A percentile compares a stretch with the other conserved stretches of the same genome.
Evolutionary conservation across 768 basidiomycete species (phyloP).

Genomic region (Suillus luteus): DNA sequence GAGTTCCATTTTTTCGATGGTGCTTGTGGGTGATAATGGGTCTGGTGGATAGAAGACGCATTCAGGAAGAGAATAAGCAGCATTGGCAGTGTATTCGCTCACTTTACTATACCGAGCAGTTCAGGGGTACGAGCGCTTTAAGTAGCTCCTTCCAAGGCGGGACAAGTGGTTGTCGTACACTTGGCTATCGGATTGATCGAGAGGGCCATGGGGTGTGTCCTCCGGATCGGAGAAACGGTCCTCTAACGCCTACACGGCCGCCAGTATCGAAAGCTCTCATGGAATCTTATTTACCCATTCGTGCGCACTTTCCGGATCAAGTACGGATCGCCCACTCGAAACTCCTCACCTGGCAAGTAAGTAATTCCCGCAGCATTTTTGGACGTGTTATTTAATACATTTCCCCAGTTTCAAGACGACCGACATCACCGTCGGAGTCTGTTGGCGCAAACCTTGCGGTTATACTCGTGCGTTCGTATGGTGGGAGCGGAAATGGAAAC

Average conservation of each 20-base stretch:
- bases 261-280: constrained; percentile 44
- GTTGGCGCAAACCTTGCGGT: constrained; percentile 70
- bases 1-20: constrained; percentile 6
- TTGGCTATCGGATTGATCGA: constrained; percentile 29
- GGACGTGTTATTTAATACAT: constrained; percentile 64
- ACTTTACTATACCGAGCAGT: constrained; percentile 12
- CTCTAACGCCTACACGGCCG: constrained; percentile 32
- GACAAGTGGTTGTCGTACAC: constrained; percentile 21
- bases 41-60: neutral
- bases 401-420: constrained; percentile 52
- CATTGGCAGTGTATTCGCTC: constrained; percentile 12
- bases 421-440: constrained; percentile 67
- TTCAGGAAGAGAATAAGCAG: constrained; percentile 2
- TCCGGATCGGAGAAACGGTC: constrained; percentile 34
- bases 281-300: constrained; percentile 39
- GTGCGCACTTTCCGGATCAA: constrained; percentile 57
- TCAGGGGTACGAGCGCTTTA: constrained; percentile 21
- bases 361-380: constrained; percentile 64
- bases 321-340: constrained; percentile 56
- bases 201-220: constrained; percentile 22
- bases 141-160: constrained; percentile 24
- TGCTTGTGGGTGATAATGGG: neutral
- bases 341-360: constrained; percentile 40
- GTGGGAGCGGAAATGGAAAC: constrained; percentile 27
- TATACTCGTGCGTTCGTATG: constrained; percentile 57